Evolutionary conservation across 805 yeast genomes (phyloP).

Genomic region (Tetrapisispora nanseiensis): DNA sequence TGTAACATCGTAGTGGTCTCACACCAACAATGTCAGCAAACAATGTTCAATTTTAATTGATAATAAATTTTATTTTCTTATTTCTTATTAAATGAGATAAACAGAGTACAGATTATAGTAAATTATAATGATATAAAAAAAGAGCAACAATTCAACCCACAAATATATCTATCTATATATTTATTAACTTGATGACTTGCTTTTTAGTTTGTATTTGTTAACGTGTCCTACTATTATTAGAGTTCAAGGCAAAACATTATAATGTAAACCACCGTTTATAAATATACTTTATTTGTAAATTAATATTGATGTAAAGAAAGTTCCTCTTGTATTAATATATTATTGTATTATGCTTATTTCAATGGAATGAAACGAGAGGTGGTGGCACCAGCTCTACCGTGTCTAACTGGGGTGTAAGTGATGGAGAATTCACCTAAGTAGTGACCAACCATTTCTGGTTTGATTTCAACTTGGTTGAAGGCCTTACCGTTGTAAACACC

Average conservation of each 20-base stretch:
- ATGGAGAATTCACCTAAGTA: slow-evolving; percentile 99
- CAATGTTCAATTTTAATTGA: no score
- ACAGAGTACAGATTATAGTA: slow-evolving; percentile 4
- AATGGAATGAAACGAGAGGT: slow-evolving; percentile 71
- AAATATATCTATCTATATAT: neutral
- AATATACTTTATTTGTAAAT: neutral
- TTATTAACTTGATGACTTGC: neutral
- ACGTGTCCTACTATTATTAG: neutral
- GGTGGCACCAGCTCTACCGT: slow-evolving; percentile 93
- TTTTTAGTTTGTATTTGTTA: no score
- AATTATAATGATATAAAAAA: slow-evolving; percentile 1
- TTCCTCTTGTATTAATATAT: slow-evolving; percentile 1
- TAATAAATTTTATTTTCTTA: slow-evolving; percentile 2
- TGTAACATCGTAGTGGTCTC: no score
- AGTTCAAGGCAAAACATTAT: neutral
- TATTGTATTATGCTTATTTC: slow-evolving; percentile 31
- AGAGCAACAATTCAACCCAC: neutral
- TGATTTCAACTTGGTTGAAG: slow-evolving; percentile 97
- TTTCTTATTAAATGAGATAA: slow-evolving; percentile 5
- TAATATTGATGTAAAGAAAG: neutral
- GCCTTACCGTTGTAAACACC: slow-evolving; percentile 99
- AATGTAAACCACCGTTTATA: neutral
- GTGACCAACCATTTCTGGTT: slow-evolving; percentile 99
- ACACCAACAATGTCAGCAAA: no score
- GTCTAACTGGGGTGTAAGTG: slow-evolving; percentile 99